Base-by-base conservation (phyloP, 306 rosid species). In the Phaseolus lunatus region DNA sequence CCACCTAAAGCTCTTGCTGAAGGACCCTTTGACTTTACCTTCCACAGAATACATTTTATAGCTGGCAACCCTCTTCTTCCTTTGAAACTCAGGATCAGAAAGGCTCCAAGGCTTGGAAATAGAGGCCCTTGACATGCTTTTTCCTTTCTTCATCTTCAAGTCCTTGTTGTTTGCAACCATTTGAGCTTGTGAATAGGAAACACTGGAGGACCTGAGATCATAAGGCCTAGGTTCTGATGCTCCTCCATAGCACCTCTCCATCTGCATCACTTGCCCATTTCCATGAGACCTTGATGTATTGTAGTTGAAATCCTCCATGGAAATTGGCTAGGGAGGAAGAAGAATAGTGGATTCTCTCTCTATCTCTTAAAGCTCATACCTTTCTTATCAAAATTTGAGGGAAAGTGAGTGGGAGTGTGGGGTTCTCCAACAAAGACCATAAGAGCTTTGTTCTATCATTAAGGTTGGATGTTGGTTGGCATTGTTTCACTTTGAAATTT, bases 1-100 rank as follows among this genome's bases (percentile, higher is more conserved):
- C 98, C 98, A 95, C 87, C 91, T 86, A 81, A 92, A 87, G 84
- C 98, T 90, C 76, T 90, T 92, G 52, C 91, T 87, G 43, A 95
- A 73, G 43, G 98, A 90, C 0, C 98, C 96, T 80, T 89, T 95
- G 88, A 92, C 80, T 53, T 92, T 88, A 1, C 97, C 97, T 77
- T 95, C 98, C 16, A 85, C 93, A 54, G 97, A 79, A 39, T 92
- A 95, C 97, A 95, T 89, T 69, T 95, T 95, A 75, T 95, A 95
- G 79, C 87, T 82, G 3, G 97, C 96, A 76, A 95, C 93, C 82
- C 98, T 89, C 72, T 79, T 92, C 87, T 87, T 90, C 87, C 97
- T 88, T 87, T 92, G 95, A 83, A 95, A 65, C 84, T 95, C 97
- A 81, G 93, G 92, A 78, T 95, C 97, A 41, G 72, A 47, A 9